Base-by-base conservation (phyloP, 1,139 yeast genomes). In the Taphrina deformans region DNA sequence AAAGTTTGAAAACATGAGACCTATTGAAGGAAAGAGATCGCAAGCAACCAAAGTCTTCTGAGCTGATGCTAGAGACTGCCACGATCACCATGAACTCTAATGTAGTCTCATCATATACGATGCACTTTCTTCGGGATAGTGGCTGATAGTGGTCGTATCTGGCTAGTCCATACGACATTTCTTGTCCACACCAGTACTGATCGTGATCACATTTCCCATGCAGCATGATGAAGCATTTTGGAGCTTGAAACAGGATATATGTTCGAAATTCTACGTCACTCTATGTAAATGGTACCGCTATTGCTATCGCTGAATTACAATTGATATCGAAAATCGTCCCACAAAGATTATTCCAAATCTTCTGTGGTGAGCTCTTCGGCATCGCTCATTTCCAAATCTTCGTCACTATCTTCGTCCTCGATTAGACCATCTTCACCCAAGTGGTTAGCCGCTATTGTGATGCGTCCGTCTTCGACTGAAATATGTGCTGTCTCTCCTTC, bases 371-470 rank as follows among this genome's bases (percentile, higher is more conserved):
- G 41, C 45, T 62, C 67, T 40, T 62, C 64, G 7, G 29, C 55
- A 68, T 84, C 89, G 38, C 81, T 79, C 83, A 86, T 80, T 67
- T 83, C 83, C 51, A 82, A 82, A 21, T 65, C 66, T 35, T 60
- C 62, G 27, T 68, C 83, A n/a, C 44, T 38, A 7, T 44, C 48
- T 7, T 44, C 27, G 70, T 83, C 86, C 80, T 83, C 83, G 62
- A 82, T 85, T 69, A 79, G 80, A 62, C 80, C 84, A 27, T 71
- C 70, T 10, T 67, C 59, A 23, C 79, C 82, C n/a, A 81, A 79
- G 73, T 93, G 98, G 77, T 93, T 95, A 55, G 97, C 92, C 55
- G 87, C 70, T 2, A 95, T 96, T 52, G 85, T 88, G 67, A 93
- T 29, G 40, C 61, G 79, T 16, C 95, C 95, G 55, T 81, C 83